Percentiles rank a stretch among this genome's conserved stretches.
Conservation (phyloP, 2,329 filamentous ascomycete genomes). For the Fusarium sp. region DNA sequence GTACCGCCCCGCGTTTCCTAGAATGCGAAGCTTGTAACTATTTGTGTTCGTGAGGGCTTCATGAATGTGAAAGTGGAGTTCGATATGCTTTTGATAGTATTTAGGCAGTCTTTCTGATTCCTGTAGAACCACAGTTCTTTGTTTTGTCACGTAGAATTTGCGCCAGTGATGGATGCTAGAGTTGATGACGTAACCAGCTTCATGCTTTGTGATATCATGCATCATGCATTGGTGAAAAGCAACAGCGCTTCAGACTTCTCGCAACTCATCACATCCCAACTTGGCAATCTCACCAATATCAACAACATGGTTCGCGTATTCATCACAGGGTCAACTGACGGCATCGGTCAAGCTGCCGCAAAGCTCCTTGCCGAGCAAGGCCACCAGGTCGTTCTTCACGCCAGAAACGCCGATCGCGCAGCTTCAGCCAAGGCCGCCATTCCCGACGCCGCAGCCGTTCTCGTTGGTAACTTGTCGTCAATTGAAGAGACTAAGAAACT, state of each 20-base stretch:
- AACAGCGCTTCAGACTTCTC: background rate
- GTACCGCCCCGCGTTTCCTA: no score
- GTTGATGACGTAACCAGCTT: slow-evolving; percentile 11
- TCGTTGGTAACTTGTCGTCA: slow-evolving; percentile 24
- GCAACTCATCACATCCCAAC: background rate
- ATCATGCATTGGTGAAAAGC: background rate
- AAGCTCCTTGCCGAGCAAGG: slow-evolving; percentile 31
- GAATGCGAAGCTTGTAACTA: no score
- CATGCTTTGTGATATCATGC: slow-evolving; percentile 15
- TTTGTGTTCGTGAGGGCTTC: no score
- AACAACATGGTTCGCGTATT: slow-evolving; percentile 34
- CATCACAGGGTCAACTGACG: slow-evolving; percentile 37
- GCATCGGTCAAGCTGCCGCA: slow-evolving; percentile 32
- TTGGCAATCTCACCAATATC: fast-evolving
- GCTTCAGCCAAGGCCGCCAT: slow-evolving; percentile 20
- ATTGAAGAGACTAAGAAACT: slow-evolving; percentile 33
- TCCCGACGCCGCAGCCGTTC: slow-evolving; percentile 23
- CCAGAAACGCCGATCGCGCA: slow-evolving; percentile 33
- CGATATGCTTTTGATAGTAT: no score
- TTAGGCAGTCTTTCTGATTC: no score
- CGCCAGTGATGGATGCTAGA: background rate
- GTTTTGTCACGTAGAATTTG: no score
- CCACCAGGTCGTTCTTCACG: slow-evolving; percentile 34
- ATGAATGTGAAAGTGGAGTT: no score
- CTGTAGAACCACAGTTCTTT: background rate